Evolutionary conservation across 2,329 filamentous ascomycete species (phyloP).

Genomic region (Aureobasidium sp.): DNA sequence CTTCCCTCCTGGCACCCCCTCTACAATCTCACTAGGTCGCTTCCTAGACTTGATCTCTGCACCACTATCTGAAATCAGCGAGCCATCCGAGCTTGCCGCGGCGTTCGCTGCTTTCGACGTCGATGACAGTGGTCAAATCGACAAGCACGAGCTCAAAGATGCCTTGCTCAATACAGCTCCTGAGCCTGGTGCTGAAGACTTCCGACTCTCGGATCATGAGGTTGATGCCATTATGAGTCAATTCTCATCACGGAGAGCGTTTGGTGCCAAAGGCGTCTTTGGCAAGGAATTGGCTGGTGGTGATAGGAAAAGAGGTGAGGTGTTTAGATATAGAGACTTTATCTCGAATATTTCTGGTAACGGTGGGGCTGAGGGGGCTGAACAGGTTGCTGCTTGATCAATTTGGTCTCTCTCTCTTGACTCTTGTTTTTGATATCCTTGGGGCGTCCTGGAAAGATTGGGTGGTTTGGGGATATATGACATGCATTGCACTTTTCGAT

Average conservation of each 20-base stretch:
- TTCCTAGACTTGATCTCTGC: conserved; percentile 87
- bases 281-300: conserved; percentile 45
- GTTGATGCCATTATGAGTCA: conserved; percentile 90
- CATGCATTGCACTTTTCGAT: background rate
- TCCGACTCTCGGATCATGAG: conserved; percentile 72
- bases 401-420: too few species aligned
- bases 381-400: conserved; percentile 12
- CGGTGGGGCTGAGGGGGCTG: conserved; percentile 27
- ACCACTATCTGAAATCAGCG: conserved; percentile 78
- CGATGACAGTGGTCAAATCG: conserved; percentile 93
- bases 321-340: conserved; percentile 96
- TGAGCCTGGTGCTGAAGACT: conserved; percentile 70
- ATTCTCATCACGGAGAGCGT: conserved; percentile 85
- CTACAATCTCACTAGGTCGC: conserved; percentile 83
- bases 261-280: conserved; percentile 66
- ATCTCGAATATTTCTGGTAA: conserved; percentile 61
- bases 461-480: background rate
- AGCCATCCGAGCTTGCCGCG: conserved; percentile 82
- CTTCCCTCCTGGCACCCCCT: conserved; percentile 70
- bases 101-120: conserved; percentile 97
- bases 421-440: background rate
- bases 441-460: background rate
- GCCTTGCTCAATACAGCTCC: conserved; percentile 85
- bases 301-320: conserved; percentile 74
- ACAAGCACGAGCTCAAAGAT: conserved; percentile 83